These are phyloP conservation scores for Argentina anserina DNA, from an alignment of 306 rosid species.

Conservation along the genomic window DNA sequence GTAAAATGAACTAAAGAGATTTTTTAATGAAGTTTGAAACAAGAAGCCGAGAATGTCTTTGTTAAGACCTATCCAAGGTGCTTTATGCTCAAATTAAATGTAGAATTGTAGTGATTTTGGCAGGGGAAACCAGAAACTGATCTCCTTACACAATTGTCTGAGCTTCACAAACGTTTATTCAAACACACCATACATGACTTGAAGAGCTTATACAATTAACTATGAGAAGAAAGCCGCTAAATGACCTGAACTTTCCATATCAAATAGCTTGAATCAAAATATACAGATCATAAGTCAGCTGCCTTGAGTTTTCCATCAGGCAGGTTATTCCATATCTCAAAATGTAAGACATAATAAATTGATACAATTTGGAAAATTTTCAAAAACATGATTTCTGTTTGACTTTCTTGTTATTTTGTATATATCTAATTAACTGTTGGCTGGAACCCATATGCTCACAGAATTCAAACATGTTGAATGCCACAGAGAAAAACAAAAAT, in stretches of 20 bases:
- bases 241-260: neutral
- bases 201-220: neutral
- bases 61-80: neutral
- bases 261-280: neutral
- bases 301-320: neutral
- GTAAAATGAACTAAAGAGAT: neutral
- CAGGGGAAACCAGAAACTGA: neutral
- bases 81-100: neutral
- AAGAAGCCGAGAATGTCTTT: neutral
- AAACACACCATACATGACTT: neutral
- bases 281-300: neutral
- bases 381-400: neutral
- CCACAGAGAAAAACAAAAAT: neutral
- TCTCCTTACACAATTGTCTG: neutral
- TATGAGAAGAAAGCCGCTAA: neutral
- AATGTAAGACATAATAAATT: neutral
- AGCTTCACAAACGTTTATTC: neutral
- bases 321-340: neutral
- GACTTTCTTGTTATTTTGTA: neutral
- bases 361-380: neutral
- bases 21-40: neutral
- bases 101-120: neutral
- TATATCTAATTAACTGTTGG: no score
- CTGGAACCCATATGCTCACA: neutral
- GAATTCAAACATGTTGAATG: neutral